A percentile compares a stretch with the other conserved stretches of the same genome.
phyloP scores from a whole-genome alignment of 2,329 filamentous ascomycete species.

The Plectosphaerella cucumerina region DNA sequence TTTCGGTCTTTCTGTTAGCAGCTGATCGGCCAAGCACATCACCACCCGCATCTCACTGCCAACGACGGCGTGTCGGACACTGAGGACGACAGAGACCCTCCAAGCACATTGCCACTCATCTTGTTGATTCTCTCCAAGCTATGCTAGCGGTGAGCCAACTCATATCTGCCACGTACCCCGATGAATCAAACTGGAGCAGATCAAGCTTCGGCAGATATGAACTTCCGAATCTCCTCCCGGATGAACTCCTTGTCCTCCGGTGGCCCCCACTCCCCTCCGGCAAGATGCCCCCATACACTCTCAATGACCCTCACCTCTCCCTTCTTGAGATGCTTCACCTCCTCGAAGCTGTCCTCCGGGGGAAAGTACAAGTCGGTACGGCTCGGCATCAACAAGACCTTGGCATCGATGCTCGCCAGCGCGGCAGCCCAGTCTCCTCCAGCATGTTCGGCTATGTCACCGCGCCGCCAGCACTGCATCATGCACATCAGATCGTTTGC shows the following conservation, averaged over 20 bases:
- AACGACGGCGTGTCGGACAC: too few relatives aligned
- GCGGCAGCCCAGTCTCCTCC: constrained; percentile 24
- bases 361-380: constrained; percentile 35
- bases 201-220: neutral
- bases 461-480: constrained; percentile 35
- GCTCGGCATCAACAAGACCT: constrained; percentile 31
- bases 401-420: constrained; percentile 28
- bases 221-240: constrained; percentile 3
- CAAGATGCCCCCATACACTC: constrained; percentile 35
- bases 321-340: constrained; percentile 25
- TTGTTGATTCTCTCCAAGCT: too few relatives aligned
- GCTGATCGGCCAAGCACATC: too few relatives aligned
- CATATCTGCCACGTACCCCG: too few relatives aligned
- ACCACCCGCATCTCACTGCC: too few relatives aligned
- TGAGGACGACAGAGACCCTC: too few relatives aligned
- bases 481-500: constrained; percentile 30
- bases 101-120: too few relatives aligned
- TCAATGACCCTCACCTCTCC: constrained; percentile 25
- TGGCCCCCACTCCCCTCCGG: constrained; percentile 21
- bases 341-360: constrained; percentile 29
- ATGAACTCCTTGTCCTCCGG: constrained; percentile 18
- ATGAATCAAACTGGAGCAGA: too few relatives aligned
- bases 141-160: too few relatives aligned
- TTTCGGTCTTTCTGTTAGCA: too few relatives aligned
- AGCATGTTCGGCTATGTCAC: constrained; percentile 28